Conservation (phyloP, 2,329 filamentous ascomycete species). For the Aspergillus fijiensis region DNA sequence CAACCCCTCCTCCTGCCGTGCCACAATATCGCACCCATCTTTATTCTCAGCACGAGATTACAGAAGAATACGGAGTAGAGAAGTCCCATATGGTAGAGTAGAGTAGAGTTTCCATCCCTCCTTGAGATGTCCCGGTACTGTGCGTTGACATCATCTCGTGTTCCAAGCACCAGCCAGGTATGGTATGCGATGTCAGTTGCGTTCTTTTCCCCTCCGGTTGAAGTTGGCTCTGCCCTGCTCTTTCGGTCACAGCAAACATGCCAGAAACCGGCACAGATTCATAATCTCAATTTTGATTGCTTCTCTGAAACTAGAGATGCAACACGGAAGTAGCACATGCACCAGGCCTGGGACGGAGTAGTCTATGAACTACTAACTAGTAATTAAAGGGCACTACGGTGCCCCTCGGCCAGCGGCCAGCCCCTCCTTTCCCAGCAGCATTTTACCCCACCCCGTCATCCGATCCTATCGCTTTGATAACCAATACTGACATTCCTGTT, state of each 20-base stretch:
- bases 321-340: too few species aligned
- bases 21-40: background rate
- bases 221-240: background rate
- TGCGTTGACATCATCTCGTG: background rate
- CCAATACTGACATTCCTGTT: background rate
- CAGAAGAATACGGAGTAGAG: background rate
- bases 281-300: conserved; percentile 7
- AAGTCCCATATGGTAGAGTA: background rate
- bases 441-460: background rate
- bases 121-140: background rate
- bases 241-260: too few species aligned
- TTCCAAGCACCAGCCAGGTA: background rate
- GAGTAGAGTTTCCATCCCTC: background rate
- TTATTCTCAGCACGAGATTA: background rate
- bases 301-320: background rate
- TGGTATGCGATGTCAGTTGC: background rate
- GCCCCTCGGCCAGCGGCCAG: background rate
- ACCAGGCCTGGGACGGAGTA: too few species aligned
- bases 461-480: background rate
- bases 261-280: background rate
- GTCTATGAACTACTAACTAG: background rate
- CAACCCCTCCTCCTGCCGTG: conserved; percentile 9
- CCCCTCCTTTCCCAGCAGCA: background rate
- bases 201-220: conserved; percentile 4
- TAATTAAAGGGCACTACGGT: background rate